phyloP scores from a whole-genome alignment of 257 asterid genomes.

The Fraxinus cuspidata region DNA sequence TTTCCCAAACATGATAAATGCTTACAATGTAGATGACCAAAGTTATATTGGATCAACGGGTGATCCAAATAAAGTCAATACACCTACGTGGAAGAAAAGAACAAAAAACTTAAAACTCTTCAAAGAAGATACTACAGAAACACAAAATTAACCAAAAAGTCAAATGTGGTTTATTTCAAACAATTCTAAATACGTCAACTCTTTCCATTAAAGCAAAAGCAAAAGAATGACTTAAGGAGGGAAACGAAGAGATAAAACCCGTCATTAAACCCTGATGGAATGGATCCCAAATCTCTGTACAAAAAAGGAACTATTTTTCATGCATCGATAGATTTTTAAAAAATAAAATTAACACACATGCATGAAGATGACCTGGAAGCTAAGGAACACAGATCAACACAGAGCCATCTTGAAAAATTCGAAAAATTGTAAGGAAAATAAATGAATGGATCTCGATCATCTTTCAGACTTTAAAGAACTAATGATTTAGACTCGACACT shows the following conservation, averaged over 20 bases:
- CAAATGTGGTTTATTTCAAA: neutral
- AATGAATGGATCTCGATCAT: conserved; percentile 34
- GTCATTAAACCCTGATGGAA: conserved; percentile 31
- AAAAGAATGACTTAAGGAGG: neutral
- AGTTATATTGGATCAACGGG: neutral
- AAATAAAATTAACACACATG: neutral
- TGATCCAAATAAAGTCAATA: neutral
- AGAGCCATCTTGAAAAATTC: conserved; percentile 17
- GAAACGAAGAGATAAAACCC: conserved; percentile 22
- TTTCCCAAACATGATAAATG: neutral
- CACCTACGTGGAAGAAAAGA: neutral
- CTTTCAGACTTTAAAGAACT: conserved; percentile 16
- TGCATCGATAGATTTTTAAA: conserved; percentile 18
- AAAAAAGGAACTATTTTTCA: conserved; percentile 13
- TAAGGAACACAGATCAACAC: conserved; percentile 26
- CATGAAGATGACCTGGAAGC: conserved; percentile 34
- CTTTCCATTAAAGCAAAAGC: conserved; percentile 5
- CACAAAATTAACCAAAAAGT: conserved; percentile 1
- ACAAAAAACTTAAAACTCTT: neutral
- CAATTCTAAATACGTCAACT: conserved; percentile 1
- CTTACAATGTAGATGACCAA: neutral
- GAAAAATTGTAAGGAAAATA: neutral
- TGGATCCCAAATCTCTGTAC: conserved; percentile 27
- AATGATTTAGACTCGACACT: neutral
- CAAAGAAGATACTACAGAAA: neutral